Evolutionary conservation across 345 rosid genomes (phyloP).

Genomic region (Erysimum cheiranthoides): DNA sequence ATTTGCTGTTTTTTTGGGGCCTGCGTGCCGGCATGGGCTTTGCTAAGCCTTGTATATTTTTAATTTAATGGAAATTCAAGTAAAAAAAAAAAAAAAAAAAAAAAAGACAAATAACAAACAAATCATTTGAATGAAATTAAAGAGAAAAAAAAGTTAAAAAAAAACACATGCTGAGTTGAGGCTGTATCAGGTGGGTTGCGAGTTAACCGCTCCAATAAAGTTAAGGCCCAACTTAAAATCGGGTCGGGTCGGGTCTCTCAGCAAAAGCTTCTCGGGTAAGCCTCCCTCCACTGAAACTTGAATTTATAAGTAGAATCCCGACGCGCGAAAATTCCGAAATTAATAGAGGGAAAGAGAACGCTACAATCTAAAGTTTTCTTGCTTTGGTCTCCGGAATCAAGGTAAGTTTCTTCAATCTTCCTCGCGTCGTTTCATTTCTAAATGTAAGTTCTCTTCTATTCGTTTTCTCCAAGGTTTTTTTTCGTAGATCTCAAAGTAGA

Average conservation of each 20-base stretch:
- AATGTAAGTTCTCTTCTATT: constrained; percentile 25
- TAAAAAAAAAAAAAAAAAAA: no score
- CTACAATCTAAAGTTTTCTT: constrained; percentile 4
- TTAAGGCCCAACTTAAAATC: background rate
- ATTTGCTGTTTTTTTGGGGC: no score
- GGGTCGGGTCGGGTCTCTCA: constrained; percentile 44
- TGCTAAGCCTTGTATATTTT: no score
- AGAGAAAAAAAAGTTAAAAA: background rate
- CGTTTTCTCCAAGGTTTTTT: background rate
- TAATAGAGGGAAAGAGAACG: constrained; percentile 35
- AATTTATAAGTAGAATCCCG: background rate
- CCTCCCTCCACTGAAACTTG: constrained; percentile 30
- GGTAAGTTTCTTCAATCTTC: background rate
- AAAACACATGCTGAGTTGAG: background rate
- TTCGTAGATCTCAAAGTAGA: constrained; percentile 4
- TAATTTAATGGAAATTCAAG: no score
- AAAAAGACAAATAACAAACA: no score
- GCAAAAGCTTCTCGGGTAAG: constrained; percentile 41
- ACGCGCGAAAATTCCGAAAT: constrained; percentile 44
- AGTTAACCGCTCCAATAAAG: constrained; percentile 3
- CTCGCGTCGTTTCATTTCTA: background rate
- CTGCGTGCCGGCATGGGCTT: no score
- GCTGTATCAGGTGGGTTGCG: background rate
- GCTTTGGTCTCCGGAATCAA: background rate
- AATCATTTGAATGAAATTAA: no score